Conservation (phyloP, 139 green algal genomes). For the Coelastrella sp. region DNA sequence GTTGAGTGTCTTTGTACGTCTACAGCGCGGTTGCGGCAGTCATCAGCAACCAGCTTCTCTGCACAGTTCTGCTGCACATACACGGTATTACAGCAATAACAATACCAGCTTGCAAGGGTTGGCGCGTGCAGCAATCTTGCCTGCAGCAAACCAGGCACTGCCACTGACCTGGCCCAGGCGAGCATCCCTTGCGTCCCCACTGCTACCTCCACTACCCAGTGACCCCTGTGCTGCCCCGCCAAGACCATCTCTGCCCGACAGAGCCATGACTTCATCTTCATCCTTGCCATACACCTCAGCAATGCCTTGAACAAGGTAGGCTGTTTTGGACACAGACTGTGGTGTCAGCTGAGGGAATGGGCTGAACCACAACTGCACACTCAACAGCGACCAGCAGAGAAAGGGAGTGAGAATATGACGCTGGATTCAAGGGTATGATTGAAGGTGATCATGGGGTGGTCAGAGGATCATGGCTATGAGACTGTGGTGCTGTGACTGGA, state of each 20-base stretch:
- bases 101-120: too few relatives aligned
- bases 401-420: background rate
- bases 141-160: background rate
- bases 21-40: background rate
- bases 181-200: background rate
- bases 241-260: background rate
- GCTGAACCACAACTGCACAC: slow-evolving; percentile 7
- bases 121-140: background rate
- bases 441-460: background rate
- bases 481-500: too few relatives aligned
- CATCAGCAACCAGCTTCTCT: background rate
- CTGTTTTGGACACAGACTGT: background rate
- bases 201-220: background rate
- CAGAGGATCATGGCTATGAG: too few relatives aligned
- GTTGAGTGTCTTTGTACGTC: background rate
- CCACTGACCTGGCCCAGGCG: background rate
- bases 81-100: too few relatives aligned
- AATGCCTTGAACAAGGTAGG: slow-evolving; percentile 28
- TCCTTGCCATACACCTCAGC: slow-evolving; percentile 5
- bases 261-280: background rate
- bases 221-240: background rate
- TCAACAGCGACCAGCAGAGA: background rate
- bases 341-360: slow-evolving; percentile 1
- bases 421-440: background rate
- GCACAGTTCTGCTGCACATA: background rate